Percentiles rank a stretch among this genome's conserved stretches.
phyloP scores from a whole-genome alignment of 306 rosid genomes.

The Prunus dulcis region DNA sequence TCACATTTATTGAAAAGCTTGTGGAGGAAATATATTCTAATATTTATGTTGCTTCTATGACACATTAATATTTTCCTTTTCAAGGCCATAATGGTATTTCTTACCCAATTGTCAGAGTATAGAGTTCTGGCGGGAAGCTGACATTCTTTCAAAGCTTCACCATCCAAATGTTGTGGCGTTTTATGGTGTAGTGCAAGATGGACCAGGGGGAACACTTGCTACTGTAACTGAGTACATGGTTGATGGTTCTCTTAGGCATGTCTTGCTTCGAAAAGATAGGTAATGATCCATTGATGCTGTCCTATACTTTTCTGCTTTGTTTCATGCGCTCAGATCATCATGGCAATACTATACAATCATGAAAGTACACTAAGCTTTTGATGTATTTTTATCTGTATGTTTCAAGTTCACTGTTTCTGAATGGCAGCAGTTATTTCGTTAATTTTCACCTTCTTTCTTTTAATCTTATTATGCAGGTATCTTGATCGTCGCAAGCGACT shows the following conservation, averaged over 20 bases:
- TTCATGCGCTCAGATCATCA: not conserved
- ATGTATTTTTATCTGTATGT: not conserved
- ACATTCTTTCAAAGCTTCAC: slow-evolving; percentile 88
- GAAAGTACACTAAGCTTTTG: not conserved
- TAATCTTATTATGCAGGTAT: slow-evolving; percentile 46
- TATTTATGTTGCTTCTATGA: not conserved
- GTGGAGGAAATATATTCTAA: not conserved
- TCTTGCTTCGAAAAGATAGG: slow-evolving; percentile 88
- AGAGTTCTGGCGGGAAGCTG: slow-evolving; percentile 95
- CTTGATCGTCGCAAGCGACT: slow-evolving; percentile 88
- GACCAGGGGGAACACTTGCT: slow-evolving; percentile 83
- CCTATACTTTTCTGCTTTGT: not conserved
- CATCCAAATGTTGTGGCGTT: slow-evolving; percentile 94
- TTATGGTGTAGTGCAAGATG: slow-evolving; percentile 92
- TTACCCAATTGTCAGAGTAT: slow-evolving; percentile 48
- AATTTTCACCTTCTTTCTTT: not conserved
- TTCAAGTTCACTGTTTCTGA: not conserved
- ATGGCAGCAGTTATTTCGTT: not conserved
- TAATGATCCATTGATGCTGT: slow-evolving; percentile 26
- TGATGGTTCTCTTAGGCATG: slow-evolving; percentile 86
- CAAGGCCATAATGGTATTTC: slow-evolving; percentile 14
- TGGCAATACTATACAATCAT: not conserved
- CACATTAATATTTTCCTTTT: not conserved
- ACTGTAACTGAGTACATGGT: slow-evolving; percentile 89
- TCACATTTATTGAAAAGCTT: not conserved